Evolutionary conservation across 768 basidiomycete genomes (phyloP).

Genomic region (Lentinus brumalis): DNA sequence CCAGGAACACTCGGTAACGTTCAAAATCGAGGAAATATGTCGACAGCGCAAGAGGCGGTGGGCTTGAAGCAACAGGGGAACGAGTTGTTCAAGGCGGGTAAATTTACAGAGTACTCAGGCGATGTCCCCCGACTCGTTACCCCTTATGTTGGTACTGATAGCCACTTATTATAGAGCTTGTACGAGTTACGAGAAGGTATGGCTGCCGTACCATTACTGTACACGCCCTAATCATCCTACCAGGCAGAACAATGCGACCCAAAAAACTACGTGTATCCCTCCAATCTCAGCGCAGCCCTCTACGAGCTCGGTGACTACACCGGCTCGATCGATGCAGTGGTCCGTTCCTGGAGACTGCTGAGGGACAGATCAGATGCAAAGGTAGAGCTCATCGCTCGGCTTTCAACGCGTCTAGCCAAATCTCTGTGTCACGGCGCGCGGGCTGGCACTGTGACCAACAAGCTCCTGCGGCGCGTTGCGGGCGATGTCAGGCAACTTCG

Average conservation of each 20-base stretch:
- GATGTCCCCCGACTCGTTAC: not conserved
- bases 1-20: no score
- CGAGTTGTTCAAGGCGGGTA: slow-evolving; percentile 1
- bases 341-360: slow-evolving; percentile 18
- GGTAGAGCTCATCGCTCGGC: not conserved
- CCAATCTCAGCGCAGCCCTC: slow-evolving; percentile 26
- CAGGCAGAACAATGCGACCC: slow-evolving; percentile 16
- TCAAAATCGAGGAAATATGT: no score
- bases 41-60: not conserved
- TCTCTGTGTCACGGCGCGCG: no score
- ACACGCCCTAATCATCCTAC: not conserved
- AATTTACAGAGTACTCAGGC: not conserved
- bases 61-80: slow-evolving; percentile 6
- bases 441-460: no score
- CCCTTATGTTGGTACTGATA: not conserved
- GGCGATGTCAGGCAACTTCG: no score
- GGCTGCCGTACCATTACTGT: not conserved
- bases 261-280: slow-evolving; percentile 21
- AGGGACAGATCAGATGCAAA: not conserved
- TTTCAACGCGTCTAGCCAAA: no score
- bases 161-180: not conserved
- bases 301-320: slow-evolving; percentile 23
- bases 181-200: not conserved
- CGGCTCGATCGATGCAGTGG: slow-evolving; percentile 16
- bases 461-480: no score